A percentile compares a stretch with the other conserved stretches of the same genome.
Evolutionary conservation across 2,329 filamentous ascomycete genomes (phyloP).

Genomic region (Fusarium sublunatum): DNA sequence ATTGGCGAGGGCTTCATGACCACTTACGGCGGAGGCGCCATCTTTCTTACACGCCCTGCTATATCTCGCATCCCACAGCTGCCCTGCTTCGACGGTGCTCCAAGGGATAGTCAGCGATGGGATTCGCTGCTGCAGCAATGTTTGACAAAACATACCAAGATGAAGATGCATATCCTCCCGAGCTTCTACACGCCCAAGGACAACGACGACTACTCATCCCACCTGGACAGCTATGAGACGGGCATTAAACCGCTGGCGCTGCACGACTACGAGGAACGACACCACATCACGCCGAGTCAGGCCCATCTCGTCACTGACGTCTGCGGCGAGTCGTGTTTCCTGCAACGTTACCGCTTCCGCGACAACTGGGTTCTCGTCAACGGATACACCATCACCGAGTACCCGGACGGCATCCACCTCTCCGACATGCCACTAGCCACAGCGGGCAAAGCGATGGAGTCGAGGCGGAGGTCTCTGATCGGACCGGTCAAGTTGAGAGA

Average conservation of each 20-base stretch:
- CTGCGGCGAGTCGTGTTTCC: slow-evolving; percentile 60
- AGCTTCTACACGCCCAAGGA: slow-evolving; percentile 56
- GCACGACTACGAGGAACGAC: slow-evolving; percentile 54
- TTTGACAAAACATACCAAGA: slow-evolving; percentile 49
- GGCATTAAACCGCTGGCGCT: slow-evolving; percentile 56
- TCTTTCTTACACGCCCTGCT: slow-evolving; percentile 55
- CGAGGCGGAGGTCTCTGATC: slow-evolving; percentile 37
- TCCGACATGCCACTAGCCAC: slow-evolving; percentile 35
- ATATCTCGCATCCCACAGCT: slow-evolving; percentile 51
- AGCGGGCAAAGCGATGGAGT: slow-evolving; percentile 1
- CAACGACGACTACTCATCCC: slow-evolving; percentile 45
- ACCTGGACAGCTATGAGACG: slow-evolving; percentile 52
- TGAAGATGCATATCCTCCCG: slow-evolving; percentile 56
- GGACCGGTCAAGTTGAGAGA: slow-evolving; percentile 51
- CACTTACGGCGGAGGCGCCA: slow-evolving; percentile 58
- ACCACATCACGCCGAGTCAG: slow-evolving; percentile 54
- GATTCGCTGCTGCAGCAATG: slow-evolving; percentile 57
- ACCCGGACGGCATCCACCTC: slow-evolving; percentile 52
- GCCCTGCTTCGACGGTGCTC: slow-evolving; percentile 50
- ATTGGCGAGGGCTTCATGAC: slow-evolving; percentile 51
- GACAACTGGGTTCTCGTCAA: slow-evolving; percentile 62
- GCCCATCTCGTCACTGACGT: slow-evolving; percentile 56
- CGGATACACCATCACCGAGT: slow-evolving; percentile 58
- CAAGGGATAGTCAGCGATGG: slow-evolving; percentile 51
- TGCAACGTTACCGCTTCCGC: slow-evolving; percentile 59